Conservation (phyloP, 352 stramenopile species). For the Globisporangium ultimum region DNA sequence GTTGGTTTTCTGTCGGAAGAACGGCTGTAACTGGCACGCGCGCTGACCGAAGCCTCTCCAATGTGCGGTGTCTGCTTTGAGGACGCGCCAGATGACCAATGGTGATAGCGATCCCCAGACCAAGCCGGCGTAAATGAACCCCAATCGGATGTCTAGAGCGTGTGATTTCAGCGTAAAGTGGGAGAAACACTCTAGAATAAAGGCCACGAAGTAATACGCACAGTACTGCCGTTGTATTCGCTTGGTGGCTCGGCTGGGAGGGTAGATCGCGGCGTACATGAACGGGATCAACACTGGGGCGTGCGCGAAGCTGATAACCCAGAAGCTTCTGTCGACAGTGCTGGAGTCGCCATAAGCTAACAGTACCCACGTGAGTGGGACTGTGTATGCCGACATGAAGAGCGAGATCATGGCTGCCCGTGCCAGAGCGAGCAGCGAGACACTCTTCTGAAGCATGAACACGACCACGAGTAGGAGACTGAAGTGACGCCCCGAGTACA, state of each 20-base stretch:
- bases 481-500: conserved; percentile 58
- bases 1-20: conserved; percentile 47
- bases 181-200: conserved; percentile 35
- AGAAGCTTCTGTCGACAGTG: conserved; percentile 7
- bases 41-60: conserved; percentile 54
- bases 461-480: conserved; percentile 56
- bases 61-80: conserved; percentile 54
- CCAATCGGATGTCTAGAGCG: no score
- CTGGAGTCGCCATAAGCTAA: no score
- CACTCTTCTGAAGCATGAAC: conserved; percentile 66
- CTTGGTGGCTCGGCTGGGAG: conserved; percentile 42
- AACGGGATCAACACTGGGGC: conserved; percentile 37
- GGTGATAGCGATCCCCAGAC: conserved; percentile 48
- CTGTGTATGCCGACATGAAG: conserved; percentile 41
- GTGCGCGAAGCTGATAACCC: conserved; percentile 29
- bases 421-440: conserved; percentile 41
- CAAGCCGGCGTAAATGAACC: conserved; percentile 51
- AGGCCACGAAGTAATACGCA: conserved; percentile 11
- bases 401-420: conserved; percentile 41
- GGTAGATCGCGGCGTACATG: conserved; percentile 47
- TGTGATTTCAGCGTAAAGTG: conserved; percentile 33
- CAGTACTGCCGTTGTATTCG: conserved; percentile 51
- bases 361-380: conserved; percentile 21
- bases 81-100: conserved; percentile 57
- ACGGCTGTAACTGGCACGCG: conserved; percentile 33